Conservation (phyloP, 2,329 filamentous ascomycete genomes). For the Emericellopsis atlantica region DNA sequence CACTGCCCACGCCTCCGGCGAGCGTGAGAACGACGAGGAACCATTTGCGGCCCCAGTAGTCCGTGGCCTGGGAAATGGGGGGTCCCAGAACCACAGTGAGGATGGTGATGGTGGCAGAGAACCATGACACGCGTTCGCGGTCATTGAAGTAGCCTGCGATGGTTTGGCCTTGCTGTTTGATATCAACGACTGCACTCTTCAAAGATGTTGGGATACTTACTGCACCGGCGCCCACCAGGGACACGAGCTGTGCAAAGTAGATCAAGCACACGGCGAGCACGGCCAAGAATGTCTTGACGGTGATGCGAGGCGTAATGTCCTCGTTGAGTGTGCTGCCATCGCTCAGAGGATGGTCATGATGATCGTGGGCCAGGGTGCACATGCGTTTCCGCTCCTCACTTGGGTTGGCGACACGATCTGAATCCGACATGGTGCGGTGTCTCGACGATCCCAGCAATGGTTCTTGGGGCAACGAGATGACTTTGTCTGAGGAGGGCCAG, state of each 20-base stretch:
- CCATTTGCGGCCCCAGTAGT: constrained; percentile 28
- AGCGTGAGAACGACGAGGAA: constrained; percentile 21
- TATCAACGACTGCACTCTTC: background rate
- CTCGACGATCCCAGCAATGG: too few species aligned
- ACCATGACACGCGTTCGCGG: constrained; percentile 15
- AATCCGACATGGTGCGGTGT: too few species aligned
- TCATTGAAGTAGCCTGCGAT: constrained; percentile 14
- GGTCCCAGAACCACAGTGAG: constrained; percentile 20
- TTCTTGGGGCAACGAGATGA: too few species aligned
- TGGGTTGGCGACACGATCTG: too few species aligned
- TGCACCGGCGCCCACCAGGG: constrained; percentile 19
- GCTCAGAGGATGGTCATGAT: background rate
- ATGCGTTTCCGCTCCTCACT: too few species aligned
- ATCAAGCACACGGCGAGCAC: constrained; percentile 19
- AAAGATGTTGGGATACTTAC: constrained; percentile 8
- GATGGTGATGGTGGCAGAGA: constrained; percentile 21
- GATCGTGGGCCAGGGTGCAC: too few species aligned
- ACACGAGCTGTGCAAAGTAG: constrained; percentile 20
- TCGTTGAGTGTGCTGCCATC: background rate
- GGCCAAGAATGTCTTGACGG: constrained; percentile 19
- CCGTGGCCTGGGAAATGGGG: constrained; percentile 5
- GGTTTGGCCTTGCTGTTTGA: constrained; percentile 15
- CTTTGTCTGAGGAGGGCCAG: too few species aligned
- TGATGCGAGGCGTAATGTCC: constrained; percentile 11
- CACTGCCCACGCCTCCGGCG: constrained; percentile 18